These are phyloP conservation scores for Saccharomyces hybrid DNA, from an alignment of 1,139 yeast species.

Conservation along the genomic window DNA sequence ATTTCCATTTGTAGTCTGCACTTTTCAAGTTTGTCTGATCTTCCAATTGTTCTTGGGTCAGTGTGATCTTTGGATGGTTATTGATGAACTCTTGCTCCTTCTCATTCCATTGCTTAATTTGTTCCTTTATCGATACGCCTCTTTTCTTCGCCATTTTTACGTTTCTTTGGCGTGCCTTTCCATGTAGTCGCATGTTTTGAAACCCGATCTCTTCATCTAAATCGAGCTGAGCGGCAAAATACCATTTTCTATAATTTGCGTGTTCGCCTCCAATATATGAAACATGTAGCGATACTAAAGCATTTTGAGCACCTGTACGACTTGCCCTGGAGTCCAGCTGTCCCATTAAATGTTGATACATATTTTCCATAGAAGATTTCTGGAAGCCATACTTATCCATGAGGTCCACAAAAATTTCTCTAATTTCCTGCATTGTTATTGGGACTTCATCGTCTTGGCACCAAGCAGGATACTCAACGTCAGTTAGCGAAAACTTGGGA, in stretches of 20 bases:
- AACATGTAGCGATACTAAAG: conserved; percentile 56
- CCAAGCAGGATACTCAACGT: conserved; percentile 31
- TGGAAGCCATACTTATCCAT: conserved; percentile 66
- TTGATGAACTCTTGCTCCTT: conserved; percentile 29
- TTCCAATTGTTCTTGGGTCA: conserved; percentile 43
- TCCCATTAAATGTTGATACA: conserved; percentile 55
- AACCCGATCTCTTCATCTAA: conserved; percentile 54
- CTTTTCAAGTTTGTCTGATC: conserved; percentile 50
- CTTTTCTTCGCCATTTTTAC: conserved; percentile 32
- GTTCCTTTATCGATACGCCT: conserved; percentile 32
- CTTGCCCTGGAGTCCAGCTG: conserved; percentile 64
- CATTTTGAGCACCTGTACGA: conserved; percentile 48
- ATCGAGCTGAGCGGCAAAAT: conserved; percentile 63
- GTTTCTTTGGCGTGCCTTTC: conserved; percentile 32
- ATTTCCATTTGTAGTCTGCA: conserved; percentile 56
- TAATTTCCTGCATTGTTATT: conserved; percentile 44
- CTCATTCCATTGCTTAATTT: conserved; percentile 27
- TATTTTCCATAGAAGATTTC: conserved; percentile 51
- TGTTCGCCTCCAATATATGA: conserved; percentile 67
- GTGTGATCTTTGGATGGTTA: conserved; percentile 27
- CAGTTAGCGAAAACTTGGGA: conserved; percentile 17
- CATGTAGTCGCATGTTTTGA: conserved; percentile 36
- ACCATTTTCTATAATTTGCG: conserved; percentile 67
- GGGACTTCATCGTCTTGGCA: conserved; percentile 33
- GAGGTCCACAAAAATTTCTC: conserved; percentile 46